These are phyloP conservation scores for Diaporthe destruens DNA, from an alignment of 2,329 filamentous ascomycete species.

Conservation along the genomic window DNA sequence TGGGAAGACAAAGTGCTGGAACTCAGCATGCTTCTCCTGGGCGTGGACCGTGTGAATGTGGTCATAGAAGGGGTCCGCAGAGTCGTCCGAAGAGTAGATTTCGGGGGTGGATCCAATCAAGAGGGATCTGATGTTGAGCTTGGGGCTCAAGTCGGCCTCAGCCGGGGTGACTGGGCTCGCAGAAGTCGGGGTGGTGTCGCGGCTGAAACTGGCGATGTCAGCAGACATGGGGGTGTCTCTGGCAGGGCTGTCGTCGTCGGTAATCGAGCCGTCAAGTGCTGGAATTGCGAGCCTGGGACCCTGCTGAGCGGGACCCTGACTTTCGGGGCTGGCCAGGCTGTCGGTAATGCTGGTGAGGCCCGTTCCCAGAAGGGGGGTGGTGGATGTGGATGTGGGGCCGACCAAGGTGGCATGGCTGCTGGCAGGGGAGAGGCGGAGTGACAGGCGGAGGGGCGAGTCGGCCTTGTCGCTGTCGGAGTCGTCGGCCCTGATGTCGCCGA, in stretches of 20 bases:
- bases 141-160: not conserved
- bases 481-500: constrained; percentile 14
- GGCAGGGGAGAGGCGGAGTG: not conserved
- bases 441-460: not conserved
- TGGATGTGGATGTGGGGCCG: not conserved
- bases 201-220: constrained; percentile 24
- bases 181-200: constrained; percentile 30
- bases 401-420: not conserved
- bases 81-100: not conserved
- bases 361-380: constrained; percentile 6
- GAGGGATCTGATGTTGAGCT: not conserved
- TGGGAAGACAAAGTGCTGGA: constrained; percentile 18
- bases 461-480: constrained; percentile 1
- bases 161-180: constrained; percentile 22
- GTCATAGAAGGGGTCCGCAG: constrained; percentile 20
- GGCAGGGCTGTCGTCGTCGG: constrained; percentile 37
- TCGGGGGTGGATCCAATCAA: constrained; percentile 15
- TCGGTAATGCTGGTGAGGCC: constrained; percentile 19
- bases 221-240: constrained; percentile 35
- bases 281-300: too few relatives aligned
- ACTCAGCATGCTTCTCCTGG: constrained; percentile 26
- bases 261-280: constrained; percentile 2
- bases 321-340: constrained; percentile 3
- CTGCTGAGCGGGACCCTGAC: not conserved
- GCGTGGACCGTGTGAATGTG: not conserved